These are phyloP conservation scores for Diospyros lotus DNA, from an alignment of 148 eudicot species.

Conservation along the genomic window DNA sequence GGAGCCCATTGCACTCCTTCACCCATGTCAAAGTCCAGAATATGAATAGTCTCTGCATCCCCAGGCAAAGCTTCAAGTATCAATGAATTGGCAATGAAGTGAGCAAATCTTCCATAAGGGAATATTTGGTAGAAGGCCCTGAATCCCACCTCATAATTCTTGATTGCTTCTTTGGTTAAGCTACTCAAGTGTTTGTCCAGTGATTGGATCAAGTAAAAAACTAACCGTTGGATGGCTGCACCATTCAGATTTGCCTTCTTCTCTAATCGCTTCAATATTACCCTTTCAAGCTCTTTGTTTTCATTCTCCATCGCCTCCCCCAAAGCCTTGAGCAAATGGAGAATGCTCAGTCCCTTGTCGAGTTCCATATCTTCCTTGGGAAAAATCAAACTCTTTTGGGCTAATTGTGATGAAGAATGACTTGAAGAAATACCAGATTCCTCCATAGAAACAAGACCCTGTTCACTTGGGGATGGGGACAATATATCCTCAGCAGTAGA, in stretches of 20 bases:
- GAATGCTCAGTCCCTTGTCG: constrained; percentile 3
- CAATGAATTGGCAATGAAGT: constrained; percentile 1
- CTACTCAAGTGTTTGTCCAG: not conserved
- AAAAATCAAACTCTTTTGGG: not conserved
- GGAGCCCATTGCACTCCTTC: constrained; percentile 18
- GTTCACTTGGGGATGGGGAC: not conserved
- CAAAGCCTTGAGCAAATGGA: constrained; percentile 13
- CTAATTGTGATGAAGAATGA: not conserved
- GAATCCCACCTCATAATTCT: constrained; percentile 1
- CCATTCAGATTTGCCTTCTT: constrained; percentile 8
- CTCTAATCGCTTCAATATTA: constrained; percentile 11
- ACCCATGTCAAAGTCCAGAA: constrained; percentile 18
- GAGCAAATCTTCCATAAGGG: constrained; percentile 21
- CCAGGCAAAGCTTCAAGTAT: constrained; percentile 9
- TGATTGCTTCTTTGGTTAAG: constrained; percentile 12
- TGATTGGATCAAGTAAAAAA: constrained; percentile 5
- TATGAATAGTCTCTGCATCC: not conserved
- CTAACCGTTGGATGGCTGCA: constrained; percentile 5
- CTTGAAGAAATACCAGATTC: not conserved
- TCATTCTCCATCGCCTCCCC: constrained; percentile 14
- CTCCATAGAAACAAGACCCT: not conserved
- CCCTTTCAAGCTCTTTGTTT: not conserved
- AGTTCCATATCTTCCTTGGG: constrained; percentile 1
- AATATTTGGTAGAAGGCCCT: constrained; percentile 12
- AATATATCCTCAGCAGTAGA: not conserved